These are phyloP conservation scores for Penicillium paneum DNA, from an alignment of 2,329 filamentous ascomycete genomes.

Conservation along the genomic window DNA sequence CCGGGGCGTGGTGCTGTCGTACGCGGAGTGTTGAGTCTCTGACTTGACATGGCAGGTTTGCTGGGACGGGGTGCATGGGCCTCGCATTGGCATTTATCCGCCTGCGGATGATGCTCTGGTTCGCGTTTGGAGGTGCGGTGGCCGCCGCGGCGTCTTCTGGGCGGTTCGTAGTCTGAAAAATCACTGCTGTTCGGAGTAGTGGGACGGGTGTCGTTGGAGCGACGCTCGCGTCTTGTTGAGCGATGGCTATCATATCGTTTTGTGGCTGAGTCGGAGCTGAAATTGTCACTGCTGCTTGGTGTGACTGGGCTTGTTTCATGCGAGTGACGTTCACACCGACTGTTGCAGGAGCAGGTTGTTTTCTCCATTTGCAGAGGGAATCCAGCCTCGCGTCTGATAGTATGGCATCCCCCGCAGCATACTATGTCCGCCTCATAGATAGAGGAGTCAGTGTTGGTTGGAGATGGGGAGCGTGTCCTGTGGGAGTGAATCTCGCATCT, in stretches of 20 bases:
- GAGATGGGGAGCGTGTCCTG: not conserved
- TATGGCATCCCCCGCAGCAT: not conserved
- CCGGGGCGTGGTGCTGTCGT: not conserved
- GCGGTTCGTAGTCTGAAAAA: not conserved
- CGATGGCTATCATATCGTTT: not conserved
- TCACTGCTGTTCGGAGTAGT: constrained; percentile 3
- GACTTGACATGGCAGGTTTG: not conserved
- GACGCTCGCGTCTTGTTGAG: not conserved
- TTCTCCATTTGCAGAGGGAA: not conserved
- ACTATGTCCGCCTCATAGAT: not conserved
- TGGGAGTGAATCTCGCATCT: constrained; percentile 4
- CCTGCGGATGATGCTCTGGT: not conserved
- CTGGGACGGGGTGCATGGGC: not conserved
- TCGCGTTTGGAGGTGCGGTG: not conserved
- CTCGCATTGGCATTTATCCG: not conserved
- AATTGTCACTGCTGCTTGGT: not conserved
- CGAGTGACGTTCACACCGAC: not conserved
- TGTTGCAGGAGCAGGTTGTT: not conserved
- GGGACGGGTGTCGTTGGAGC: not conserved
- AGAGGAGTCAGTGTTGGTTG: not conserved
- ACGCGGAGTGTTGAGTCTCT: not conserved
- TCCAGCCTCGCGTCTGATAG: not conserved
- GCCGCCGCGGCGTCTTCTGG: not conserved
- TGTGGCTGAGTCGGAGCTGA: not conserved
- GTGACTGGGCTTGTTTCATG: not conserved